These are phyloP conservation scores for Rheum nobile DNA, from an alignment of 148 eudicot genomes.

Conservation along the genomic window DNA sequence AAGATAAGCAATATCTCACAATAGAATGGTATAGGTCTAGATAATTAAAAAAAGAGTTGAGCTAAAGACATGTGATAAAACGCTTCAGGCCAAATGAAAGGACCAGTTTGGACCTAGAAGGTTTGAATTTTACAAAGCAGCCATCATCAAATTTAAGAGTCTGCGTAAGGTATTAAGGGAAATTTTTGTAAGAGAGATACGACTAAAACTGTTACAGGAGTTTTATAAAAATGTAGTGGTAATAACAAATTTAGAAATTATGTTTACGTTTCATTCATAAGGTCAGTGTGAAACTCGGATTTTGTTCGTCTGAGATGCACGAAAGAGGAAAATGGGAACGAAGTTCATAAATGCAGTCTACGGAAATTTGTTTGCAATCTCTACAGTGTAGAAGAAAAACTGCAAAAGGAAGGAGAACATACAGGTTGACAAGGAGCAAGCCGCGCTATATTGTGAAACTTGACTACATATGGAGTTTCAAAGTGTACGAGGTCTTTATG, in stretches of 20 bases:
- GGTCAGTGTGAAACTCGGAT: background rate
- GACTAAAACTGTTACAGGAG: too few relatives aligned
- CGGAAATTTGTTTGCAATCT: background rate
- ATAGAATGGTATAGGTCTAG: background rate
- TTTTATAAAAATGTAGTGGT: too few relatives aligned
- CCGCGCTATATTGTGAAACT: slow-evolving; percentile 79
- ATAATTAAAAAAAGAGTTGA: background rate
- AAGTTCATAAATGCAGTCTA: background rate
- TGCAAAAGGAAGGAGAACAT: slow-evolving; percentile 14
- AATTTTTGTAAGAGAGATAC: background rate
- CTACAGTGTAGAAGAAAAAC: background rate
- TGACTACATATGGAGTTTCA: slow-evolving; percentile 96
- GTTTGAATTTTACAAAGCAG: background rate
- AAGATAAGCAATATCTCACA: background rate
- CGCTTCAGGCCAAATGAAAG: background rate
- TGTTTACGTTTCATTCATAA: background rate
- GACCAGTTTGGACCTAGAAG: background rate
- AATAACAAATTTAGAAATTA: background rate
- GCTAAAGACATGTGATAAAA: background rate
- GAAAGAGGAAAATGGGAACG: background rate
- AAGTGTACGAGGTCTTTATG: slow-evolving; percentile 88
- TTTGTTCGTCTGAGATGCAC: background rate
- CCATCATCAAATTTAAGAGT: background rate
- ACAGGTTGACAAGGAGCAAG: slow-evolving; percentile 87
- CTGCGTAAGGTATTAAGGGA: background rate